Base-by-base conservation (phyloP, 140 eudicot species). In the Senecio squalidus region DNA sequence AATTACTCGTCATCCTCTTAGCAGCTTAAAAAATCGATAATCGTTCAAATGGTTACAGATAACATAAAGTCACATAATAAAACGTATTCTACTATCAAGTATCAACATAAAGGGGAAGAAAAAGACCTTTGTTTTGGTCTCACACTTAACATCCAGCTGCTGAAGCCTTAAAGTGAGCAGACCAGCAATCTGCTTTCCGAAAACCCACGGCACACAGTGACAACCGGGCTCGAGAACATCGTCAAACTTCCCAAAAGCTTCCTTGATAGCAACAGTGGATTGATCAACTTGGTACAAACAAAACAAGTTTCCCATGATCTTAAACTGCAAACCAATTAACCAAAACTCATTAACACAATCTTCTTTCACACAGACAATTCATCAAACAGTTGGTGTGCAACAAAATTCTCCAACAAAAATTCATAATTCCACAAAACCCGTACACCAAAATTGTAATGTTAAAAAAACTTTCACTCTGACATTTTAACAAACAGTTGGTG, bases 201-300 rank as follows among this genome's bases (percentile, higher is more conserved):
- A 63, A 65, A 69, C 55, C 97, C 97, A 89, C 6, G 97, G 97
- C 20, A 89, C 53, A 60, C 85, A 84, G 63, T 89, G 90, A 67
- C 88, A 89, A 28, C 97, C 97, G 1, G 97, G 97, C 62, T 82
- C 82, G 18, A 89, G 89, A 4, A 89, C 97, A 18, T 89, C 92
- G 5, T 77, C 75, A 72, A 76, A 89, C 55, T 78, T 89, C 11
- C 97, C 97, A 72, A 89, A 89, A 18, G 64, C 39, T 60, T 89
- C 95, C 78, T 82, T 82, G 5, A 89, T 89, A 36, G 92, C 95
- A 58, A 89, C 95, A 0, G 85, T 84, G 28, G 97, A 89, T 68
- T 89, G 97, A 44, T 84, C 95, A 10, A 89, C 95, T 89, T 82
- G 92, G 22, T 68, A 51, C 55, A 88, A 89, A 58, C 95, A 79